Conservation (phyloP, 345 rosid species). For the Salix brachista region DNA sequence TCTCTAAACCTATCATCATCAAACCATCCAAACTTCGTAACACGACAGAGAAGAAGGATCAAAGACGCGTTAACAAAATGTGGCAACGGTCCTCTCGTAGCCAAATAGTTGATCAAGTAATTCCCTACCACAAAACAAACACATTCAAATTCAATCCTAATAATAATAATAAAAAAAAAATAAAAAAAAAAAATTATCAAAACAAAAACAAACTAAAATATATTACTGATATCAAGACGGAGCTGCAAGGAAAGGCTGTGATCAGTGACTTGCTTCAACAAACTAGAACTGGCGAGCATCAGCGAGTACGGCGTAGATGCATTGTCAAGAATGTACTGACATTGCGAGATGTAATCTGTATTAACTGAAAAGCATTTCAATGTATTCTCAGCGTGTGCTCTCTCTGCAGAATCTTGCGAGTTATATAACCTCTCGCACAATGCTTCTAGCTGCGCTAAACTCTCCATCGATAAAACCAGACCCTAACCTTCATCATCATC, state of each 20-base stretch:
- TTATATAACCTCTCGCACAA: constrained; percentile 91
- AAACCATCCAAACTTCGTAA: constrained; percentile 98
- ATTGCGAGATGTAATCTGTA: constrained; percentile 85
- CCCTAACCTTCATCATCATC: background rate
- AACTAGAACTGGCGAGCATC: constrained; percentile 98
- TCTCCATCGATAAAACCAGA: constrained; percentile 58
- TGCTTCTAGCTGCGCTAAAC: constrained; percentile 95
- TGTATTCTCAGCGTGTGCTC: constrained; percentile 91
- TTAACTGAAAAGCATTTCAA: constrained; percentile 85
- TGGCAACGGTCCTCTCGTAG: constrained; percentile 89
- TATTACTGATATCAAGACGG: constrained; percentile 86
- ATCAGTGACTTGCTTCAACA: constrained; percentile 93
- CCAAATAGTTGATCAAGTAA: constrained; percentile 80
- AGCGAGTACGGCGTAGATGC: constrained; percentile 91
- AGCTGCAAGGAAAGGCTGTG: constrained; percentile 79
- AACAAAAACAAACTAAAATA: constrained; percentile 8
- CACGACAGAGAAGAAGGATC: constrained; percentile 83
- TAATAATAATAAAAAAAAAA: background rate
- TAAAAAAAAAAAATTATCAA: background rate
- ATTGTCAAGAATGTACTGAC: constrained; percentile 96
- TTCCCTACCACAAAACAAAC: constrained; percentile 42
- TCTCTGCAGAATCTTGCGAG: constrained; percentile 86
- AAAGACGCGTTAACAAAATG: constrained; percentile 78
- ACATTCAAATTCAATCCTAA: constrained; percentile 8
- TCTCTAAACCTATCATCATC: constrained; percentile 95